phyloP scores from a whole-genome alignment of 2,329 filamentous ascomycete species.

The Helicocarpus griseus region DNA sequence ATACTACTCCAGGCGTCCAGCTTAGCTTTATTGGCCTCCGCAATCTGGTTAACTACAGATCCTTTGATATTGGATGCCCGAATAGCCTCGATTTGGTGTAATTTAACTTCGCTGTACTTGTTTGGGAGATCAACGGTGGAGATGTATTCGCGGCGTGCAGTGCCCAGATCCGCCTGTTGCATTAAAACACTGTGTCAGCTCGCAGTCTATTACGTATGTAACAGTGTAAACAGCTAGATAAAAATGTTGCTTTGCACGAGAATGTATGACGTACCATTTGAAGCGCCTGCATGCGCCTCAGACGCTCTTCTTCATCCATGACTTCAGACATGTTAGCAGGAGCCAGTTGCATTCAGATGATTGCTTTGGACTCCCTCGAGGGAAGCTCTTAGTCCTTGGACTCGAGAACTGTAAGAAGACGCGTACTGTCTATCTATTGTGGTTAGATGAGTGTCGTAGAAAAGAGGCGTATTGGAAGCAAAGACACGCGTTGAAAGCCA shows the following conservation, averaged over 20 bases:
- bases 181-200: not conserved
- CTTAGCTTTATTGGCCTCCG: slow-evolving; percentile 17
- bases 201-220: not conserved
- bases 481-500: no score
- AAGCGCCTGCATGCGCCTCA: slow-evolving; percentile 18
- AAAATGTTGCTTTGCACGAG: not conserved
- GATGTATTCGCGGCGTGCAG: slow-evolving; percentile 26
- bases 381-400: not conserved
- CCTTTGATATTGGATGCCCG: slow-evolving; percentile 23
- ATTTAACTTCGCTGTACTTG: slow-evolving; percentile 7
- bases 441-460: not conserved
- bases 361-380: not conserved
- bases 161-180: slow-evolving; percentile 29
- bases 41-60: slow-evolving; percentile 19
- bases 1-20: slow-evolving; percentile 27
- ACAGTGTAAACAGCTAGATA: not conserved
- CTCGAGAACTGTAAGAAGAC: not conserved
- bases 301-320: slow-evolving; percentile 11
- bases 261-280: slow-evolving; percentile 19
- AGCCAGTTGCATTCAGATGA: not conserved
- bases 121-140: slow-evolving; percentile 22
- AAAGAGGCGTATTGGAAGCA: no score
- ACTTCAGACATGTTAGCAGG: not conserved
- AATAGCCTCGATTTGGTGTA: slow-evolving; percentile 20
- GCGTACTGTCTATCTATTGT: not conserved